Percentiles rank a stretch among this genome's conserved stretches.
Conservation (phyloP, 2,329 filamentous ascomycete genomes). For the Penicillium aurantiogriseum region DNA sequence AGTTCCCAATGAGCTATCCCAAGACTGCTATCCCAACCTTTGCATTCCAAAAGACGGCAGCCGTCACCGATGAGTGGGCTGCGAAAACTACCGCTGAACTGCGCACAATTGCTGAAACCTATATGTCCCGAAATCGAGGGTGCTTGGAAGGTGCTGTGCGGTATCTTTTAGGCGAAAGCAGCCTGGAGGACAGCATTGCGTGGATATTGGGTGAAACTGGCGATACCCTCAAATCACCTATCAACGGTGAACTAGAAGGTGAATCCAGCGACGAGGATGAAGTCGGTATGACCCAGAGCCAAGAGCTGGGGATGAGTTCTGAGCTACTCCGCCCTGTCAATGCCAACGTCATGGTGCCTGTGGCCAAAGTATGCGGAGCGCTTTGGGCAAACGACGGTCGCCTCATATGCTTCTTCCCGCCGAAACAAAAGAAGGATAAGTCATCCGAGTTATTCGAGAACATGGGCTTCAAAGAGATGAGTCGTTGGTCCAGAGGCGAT, state of each 20-base stretch:
- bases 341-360: constrained; percentile 63
- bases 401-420: constrained; percentile 58
- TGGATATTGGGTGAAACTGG: constrained; percentile 59
- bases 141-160: constrained; percentile 62
- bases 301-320: constrained; percentile 50
- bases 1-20: constrained; percentile 59
- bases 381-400: constrained; percentile 58
- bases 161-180: constrained; percentile 60
- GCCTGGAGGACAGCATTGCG: constrained; percentile 56
- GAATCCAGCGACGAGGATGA: constrained; percentile 84
- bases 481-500: constrained; percentile 48
- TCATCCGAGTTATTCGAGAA: constrained; percentile 51
- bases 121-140: constrained; percentile 53
- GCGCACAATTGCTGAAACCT: constrained; percentile 55
- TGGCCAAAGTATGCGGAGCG: constrained; percentile 59
- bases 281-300: constrained; percentile 42
- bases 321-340: constrained; percentile 54
- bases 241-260: constrained; percentile 50
- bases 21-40: constrained; percentile 51
- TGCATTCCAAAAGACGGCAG: constrained; percentile 57
- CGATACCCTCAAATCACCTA: constrained; percentile 44
- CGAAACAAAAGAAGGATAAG: constrained; percentile 52
- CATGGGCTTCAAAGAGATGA: constrained; percentile 50
- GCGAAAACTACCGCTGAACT: constrained; percentile 52
- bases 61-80: constrained; percentile 53